Evolutionary conservation across 75 land plant genomes (phyloP), one percentile per base, ranked within the genome.

Genomic region (Isoetes taiwanensis): DNA sequence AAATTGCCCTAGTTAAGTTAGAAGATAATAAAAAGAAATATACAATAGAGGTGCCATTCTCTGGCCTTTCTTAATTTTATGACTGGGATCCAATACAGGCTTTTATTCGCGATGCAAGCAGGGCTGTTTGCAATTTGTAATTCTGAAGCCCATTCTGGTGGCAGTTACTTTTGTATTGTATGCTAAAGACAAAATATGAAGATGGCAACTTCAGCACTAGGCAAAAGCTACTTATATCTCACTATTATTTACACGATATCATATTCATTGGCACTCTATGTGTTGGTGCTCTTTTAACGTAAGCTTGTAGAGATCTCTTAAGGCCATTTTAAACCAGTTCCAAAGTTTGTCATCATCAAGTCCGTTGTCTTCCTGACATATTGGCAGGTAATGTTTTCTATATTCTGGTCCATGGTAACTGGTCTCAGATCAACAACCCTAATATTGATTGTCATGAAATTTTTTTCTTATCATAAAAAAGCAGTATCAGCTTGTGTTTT

Each of bases 331-430:
- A 84, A 79, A 67, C 98, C 98, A 37, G 84, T 93, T 37, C 96
- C 98, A 14, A 93, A 93, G 69, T 93, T 93, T 46, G 52, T 93
- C 52, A 67, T 93, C 48, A 93, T 93, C 34, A 93, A 93, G 43
- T 93, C 96, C 14, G 96, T 93, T n/a, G 98, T 93, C 23, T 93
- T 93, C 58, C 76, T 93, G 32, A 93, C 98, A 35, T 93, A 88
- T 69, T 93, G 98, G 98, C 98, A 93, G 96, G 98, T 88, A 69
- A 27, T 41, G 27, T 27, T 33, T n/a, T n/a, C n/a, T n/a, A n/a
- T n/a, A n/a, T n/a, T n/a, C n/a, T n/a, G n/a, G n/a, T n/a, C n/a
- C n/a, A n/a, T n/a, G n/a, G n/a, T n/a, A n/a, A n/a, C n/a, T n/a
- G n/a, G n/a, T n/a, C n/a, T n/a, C n/a, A n/a, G n/a, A n/a, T n/a